Evolutionary conservation across 306 rosid species (phyloP), one percentile per base, ranked within the genome.

Genomic region (Dryas octopetala): DNA sequence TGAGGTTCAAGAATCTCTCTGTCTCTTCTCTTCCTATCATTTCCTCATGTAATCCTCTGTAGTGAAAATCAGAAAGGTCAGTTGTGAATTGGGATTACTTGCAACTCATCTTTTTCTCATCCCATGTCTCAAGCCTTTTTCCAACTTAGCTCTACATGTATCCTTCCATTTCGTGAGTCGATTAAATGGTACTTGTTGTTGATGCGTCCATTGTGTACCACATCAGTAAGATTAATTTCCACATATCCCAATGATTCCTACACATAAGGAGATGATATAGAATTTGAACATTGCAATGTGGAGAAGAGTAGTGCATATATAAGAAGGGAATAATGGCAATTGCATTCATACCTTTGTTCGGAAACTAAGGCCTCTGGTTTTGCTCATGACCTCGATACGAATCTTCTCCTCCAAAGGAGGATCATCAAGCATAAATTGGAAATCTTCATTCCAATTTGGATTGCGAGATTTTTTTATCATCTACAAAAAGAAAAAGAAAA

Each of bases 371-470:
- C 60, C 70, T 38, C 81, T 86, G 59, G 90, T 80, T 87, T 79
- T 91, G 89, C 95, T 90, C 81, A 83, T 23, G 61, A 95, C 92
- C 79, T 91, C 92, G 59, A 95, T 82, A 75, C 58, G 86, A 64
- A 95, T 87, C 88, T 95, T 95, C 74, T 91, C 97, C 46, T 83
- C 78, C 38, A 82, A 77, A 60, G 98, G 98, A 84, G 97, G 86
- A 83, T 91, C 96, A 79, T 95, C 97, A 9, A 91, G 90, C 97
- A 95, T 85, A 68, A 90, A 95, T 17, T 88, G 86, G 76, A 90
- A 91, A 66, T 91, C 97, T 85, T 95, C 98, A 43, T 87, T 90
- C 98, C 98, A 95, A 38, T 62, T 79, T 0, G 97, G 98, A 73
- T 89, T 77, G 3, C 97, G 98, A 49, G 89, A 83, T 83, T 86